phyloP scores from a whole-genome alignment of 2,329 filamentous ascomycete species.

The Verticillium nubilum region DNA sequence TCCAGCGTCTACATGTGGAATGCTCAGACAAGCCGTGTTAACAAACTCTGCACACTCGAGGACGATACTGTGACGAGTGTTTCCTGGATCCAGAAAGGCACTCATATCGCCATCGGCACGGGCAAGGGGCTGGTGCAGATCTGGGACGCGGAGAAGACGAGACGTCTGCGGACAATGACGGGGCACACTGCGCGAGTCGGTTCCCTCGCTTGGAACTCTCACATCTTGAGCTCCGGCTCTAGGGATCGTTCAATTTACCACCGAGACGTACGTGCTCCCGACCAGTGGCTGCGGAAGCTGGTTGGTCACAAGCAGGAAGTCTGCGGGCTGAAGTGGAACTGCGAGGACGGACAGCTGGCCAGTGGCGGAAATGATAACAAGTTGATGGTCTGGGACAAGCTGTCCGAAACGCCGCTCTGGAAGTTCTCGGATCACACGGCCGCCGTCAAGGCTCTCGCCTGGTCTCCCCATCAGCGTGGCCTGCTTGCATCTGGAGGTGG shows the following conservation, averaged over 20 bases:
- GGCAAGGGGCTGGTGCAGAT: slow-evolving; percentile 94
- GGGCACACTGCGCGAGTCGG: slow-evolving; percentile 92
- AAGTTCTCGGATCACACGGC: slow-evolving; percentile 94
- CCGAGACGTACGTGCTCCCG: slow-evolving; percentile 86
- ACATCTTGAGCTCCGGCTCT: slow-evolving; percentile 93
- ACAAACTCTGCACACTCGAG: slow-evolving; percentile 85
- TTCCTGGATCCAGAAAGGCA: slow-evolving; percentile 96
- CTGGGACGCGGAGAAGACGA: slow-evolving; percentile 87
- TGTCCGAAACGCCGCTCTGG: slow-evolving; percentile 86
- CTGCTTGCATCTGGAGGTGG: slow-evolving; percentile 93
- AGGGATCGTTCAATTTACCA: slow-evolving; percentile 92
- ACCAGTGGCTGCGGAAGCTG: slow-evolving; percentile 82
- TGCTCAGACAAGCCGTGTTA: slow-evolving; percentile 82
- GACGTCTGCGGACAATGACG: slow-evolving; percentile 90
- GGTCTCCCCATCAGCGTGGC: slow-evolving; percentile 93
- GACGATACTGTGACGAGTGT: slow-evolving; percentile 96
- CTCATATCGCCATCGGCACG: slow-evolving; percentile 91
- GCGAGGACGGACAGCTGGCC: slow-evolving; percentile 88
- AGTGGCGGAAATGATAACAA: slow-evolving; percentile 99
- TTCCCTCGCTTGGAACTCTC: slow-evolving; percentile 94
- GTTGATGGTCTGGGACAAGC: slow-evolving; percentile 96
- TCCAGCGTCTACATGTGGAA: slow-evolving; percentile 99
- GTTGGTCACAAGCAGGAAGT: slow-evolving; percentile 97
- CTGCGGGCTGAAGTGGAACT: slow-evolving; percentile 95
- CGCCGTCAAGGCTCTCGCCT: slow-evolving; percentile 94